phyloP scores from a whole-genome alignment of 352 stramenopile species.

The Elongisporangium prolatum region DNA sequence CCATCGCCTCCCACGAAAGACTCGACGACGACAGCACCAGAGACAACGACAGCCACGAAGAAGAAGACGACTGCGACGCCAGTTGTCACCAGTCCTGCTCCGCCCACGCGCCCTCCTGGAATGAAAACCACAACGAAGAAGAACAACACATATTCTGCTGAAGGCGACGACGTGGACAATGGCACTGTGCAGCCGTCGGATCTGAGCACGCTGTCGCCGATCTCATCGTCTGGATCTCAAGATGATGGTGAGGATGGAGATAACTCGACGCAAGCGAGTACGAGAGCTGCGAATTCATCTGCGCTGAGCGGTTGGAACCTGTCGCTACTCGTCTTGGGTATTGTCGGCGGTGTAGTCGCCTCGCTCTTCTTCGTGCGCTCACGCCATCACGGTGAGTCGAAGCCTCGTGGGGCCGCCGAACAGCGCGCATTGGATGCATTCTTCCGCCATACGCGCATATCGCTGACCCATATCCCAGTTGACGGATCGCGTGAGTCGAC shows the following conservation, averaged over 20 bases:
- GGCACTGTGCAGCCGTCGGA: slow-evolving; percentile 9
- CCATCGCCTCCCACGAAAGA: slow-evolving; percentile 8
- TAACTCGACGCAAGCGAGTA: slow-evolving; percentile 14
- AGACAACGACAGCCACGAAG: slow-evolving; percentile 7
- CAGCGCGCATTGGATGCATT: slow-evolving; percentile 48
- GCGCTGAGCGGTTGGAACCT: slow-evolving; percentile 33
- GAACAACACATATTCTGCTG: slow-evolving; percentile 3
- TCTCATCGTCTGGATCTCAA: slow-evolving; percentile 13
- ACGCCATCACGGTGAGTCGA: slow-evolving; percentile 16
- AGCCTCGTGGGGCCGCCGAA: slow-evolving; percentile 26
- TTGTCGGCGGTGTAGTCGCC: slow-evolving; percentile 36
- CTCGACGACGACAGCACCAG: slow-evolving; percentile 4
- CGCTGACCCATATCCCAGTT: slow-evolving; percentile 10
- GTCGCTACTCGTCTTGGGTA: slow-evolving; percentile 34
- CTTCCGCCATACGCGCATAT: slow-evolving; percentile 44
- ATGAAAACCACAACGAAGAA: slow-evolving; percentile 6
- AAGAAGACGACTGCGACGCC: slow-evolving; percentile 4
- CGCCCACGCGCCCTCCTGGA: slow-evolving; percentile 7
- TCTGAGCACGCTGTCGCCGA: slow-evolving; percentile 29
- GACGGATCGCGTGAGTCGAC: background rate
- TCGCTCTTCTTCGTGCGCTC: slow-evolving; percentile 59
- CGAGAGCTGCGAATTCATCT: slow-evolving; percentile 10
- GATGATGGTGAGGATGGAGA: slow-evolving; percentile 4
- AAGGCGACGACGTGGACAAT: slow-evolving; percentile 1
- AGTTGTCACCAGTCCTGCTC: slow-evolving; percentile 3